Evolutionary conservation across 768 basidiomycete genomes (phyloP), one percentile per base, ranked within the genome.

Genomic region (Scleroderma bovista): DNA sequence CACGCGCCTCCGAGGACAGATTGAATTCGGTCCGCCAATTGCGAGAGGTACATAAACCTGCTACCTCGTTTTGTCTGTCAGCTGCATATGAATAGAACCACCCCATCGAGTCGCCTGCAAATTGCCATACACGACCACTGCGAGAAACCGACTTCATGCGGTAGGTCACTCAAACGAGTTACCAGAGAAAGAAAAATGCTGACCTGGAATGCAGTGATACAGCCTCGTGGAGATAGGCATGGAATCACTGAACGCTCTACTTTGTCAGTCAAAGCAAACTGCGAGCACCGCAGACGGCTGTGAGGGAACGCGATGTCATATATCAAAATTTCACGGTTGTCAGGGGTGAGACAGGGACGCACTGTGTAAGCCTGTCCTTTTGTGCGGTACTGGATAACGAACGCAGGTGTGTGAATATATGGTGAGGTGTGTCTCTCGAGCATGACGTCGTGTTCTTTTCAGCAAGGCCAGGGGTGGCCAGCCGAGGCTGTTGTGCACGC

Each of bases 51-150:
- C 38, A 42, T 48, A 36, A 3, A 37, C 50, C 41, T 13, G 26
- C 29, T 16, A 16, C 39, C 23, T 53, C 46, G 12, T 42, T 43
- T 10, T 52, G 48, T 2, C 54, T 41, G 29, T 54, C 60, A 38
- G 51, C 29, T 2, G 55, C 46, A 48, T 61, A 68, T 5, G 69
- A 63, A 52, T 74, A 79, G 24, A 81, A 55, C 78, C 79, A 81
- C 23, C 81, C 81, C 42, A 59, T 58, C 47, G 69, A 63, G 43
- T 83, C 80, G 1, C 81, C 81, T n/a, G 74, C 60, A 51, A 80
- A 74, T 20, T 64, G 66, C 53, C 64, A 72, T 5, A 55, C 46
- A 29, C 51, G 58, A 16, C 66, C 74, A 33, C 63, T 51, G 34
- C 71, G 46, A 17, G 47, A 58, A 31, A 69, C 61, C 20, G 71